Conservation (phyloP, 176 grass and related monocot genomes). For the Rhynchospora tenuis region DNA sequence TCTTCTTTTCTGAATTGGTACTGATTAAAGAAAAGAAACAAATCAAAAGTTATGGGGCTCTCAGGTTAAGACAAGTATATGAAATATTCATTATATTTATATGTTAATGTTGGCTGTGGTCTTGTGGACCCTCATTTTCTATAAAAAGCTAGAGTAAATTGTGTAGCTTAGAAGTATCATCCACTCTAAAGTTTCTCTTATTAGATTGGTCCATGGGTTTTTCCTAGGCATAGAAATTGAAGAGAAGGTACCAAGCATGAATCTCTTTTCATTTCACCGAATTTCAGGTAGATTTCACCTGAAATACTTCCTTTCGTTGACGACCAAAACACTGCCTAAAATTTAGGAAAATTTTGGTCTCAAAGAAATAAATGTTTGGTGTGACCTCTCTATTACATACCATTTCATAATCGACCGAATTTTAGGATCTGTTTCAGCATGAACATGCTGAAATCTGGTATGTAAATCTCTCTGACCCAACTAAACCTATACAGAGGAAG, state of each 20-base stretch:
- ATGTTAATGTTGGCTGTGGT: not conserved
- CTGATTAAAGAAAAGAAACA: not conserved
- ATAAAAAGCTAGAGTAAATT: not conserved
- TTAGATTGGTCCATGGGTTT: not conserved
- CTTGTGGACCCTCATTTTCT: not conserved
- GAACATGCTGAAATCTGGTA: not conserved
- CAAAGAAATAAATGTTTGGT: not conserved
- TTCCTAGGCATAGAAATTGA: not conserved
- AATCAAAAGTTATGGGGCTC: not conserved
- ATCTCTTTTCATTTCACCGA: not conserved
- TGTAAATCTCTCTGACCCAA: not conserved
- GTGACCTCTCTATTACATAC: not conserved
- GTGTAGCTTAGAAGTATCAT: not conserved
- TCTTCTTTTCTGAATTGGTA: not conserved
- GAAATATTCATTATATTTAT: not conserved
- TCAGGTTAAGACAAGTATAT: not conserved
- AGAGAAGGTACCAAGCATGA: not conserved
- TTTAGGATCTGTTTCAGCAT: not conserved
- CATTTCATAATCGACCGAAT: no score
- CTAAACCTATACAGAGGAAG: not conserved
- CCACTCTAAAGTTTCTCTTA: not conserved
- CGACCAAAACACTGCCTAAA: not conserved
- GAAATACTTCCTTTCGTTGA: not conserved
- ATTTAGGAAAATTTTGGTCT: not conserved
- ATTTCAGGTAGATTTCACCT: not conserved